Conservation (phyloP, 495 filamentous ascomycete species). For the Penicillium atrosanguineum region DNA sequence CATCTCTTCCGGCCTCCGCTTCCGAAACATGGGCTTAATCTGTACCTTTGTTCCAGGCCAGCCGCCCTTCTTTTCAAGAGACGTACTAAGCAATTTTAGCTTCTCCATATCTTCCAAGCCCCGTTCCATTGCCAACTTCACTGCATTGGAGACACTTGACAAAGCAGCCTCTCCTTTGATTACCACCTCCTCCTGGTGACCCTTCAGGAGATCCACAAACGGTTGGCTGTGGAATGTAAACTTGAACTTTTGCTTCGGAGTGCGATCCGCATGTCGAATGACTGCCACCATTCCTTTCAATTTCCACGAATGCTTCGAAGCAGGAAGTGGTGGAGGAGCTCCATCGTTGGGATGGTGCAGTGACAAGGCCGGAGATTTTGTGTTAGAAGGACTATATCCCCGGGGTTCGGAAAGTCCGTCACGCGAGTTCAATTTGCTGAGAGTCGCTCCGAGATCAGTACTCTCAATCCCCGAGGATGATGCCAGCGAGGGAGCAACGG, state of each 20-base stretch:
- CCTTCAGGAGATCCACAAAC: conserved; percentile 89
- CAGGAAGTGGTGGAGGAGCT: conserved; percentile 63
- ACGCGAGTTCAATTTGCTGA: conserved; percentile 15
- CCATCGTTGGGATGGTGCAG: conserved; percentile 29
- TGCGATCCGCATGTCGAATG: conserved; percentile 92
- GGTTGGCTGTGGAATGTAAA: conserved; percentile 97
- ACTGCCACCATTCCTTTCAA: conserved; percentile 98
- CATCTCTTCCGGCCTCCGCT: conserved; percentile 62
- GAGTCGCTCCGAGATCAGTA: conserved; percentile 20
- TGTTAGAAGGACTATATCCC: conserved; percentile 26
- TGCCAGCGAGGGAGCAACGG: conserved; percentile 43
- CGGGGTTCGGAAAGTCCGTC: conserved; percentile 28
- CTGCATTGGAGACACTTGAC: conserved; percentile 83
- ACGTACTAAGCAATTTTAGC: conserved; percentile 76
- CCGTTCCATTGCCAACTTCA: conserved; percentile 70
- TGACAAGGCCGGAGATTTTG: conserved; percentile 32
- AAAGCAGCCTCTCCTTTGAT: conserved; percentile 89
- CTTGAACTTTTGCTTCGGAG: conserved; percentile 98
- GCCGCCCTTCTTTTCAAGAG: conserved; percentile 83
- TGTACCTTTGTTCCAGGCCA: conserved; percentile 98
- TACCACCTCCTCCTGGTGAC: conserved; percentile 93
- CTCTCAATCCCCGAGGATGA: conserved; percentile 50
- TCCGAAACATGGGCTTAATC: conserved; percentile 98
- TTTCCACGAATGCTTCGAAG: conserved; percentile 95
- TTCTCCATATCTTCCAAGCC: conserved; percentile 83